Evolutionary conservation across 2,329 filamentous ascomycete species (phyloP).

Genomic region (Trichoderma sp.): DNA sequence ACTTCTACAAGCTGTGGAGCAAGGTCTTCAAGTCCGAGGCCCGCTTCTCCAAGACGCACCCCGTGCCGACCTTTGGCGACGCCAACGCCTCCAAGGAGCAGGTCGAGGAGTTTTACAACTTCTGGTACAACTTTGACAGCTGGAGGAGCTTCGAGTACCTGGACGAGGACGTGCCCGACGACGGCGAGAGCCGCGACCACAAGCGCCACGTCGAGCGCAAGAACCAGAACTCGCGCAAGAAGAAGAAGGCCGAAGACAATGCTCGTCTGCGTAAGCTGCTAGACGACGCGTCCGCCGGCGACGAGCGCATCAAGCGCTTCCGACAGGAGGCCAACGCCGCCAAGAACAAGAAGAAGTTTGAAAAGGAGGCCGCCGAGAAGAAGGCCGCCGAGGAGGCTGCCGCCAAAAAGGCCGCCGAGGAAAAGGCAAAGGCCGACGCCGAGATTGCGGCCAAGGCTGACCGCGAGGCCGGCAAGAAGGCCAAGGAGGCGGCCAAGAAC

Average conservation of each 20-base stretch:
- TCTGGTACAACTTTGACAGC: slow-evolving; percentile 99
- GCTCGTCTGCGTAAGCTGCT: slow-evolving; percentile 85
- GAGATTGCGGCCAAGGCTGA: slow-evolving; percentile 85
- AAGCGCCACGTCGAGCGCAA: slow-evolving; percentile 98
- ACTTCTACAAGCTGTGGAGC: slow-evolving; percentile 95
- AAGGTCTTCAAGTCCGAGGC: slow-evolving; percentile 87
- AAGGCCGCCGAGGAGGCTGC: slow-evolving; percentile 81
- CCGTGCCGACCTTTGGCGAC: slow-evolving; percentile 83
- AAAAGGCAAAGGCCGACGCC: slow-evolving; percentile 75
- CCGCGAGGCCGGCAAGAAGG: slow-evolving; percentile 86
- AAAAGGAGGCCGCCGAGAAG: slow-evolving; percentile 90
- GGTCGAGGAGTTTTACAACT: slow-evolving; percentile 97
- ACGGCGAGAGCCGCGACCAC: slow-evolving; percentile 98
- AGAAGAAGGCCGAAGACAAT: slow-evolving; percentile 99
- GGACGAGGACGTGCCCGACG: slow-evolving; percentile 97
- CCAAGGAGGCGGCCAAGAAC: slow-evolving; percentile 97
- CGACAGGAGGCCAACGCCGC: slow-evolving; percentile 84
- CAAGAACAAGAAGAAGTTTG: slow-evolving; percentile 93
- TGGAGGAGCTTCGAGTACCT: slow-evolving; percentile 98
- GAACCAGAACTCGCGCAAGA: slow-evolving; percentile 95
- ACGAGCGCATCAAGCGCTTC: slow-evolving; percentile 98
- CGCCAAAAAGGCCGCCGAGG: slow-evolving; percentile 81
- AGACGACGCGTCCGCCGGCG: slow-evolving; percentile 78
- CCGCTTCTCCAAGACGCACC: slow-evolving; percentile 88
- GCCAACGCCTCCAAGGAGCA: slow-evolving; percentile 84